phyloP scores from a whole-genome alignment of 1,284 basidiomycete species.

The Phylloporus sp. region DNA sequence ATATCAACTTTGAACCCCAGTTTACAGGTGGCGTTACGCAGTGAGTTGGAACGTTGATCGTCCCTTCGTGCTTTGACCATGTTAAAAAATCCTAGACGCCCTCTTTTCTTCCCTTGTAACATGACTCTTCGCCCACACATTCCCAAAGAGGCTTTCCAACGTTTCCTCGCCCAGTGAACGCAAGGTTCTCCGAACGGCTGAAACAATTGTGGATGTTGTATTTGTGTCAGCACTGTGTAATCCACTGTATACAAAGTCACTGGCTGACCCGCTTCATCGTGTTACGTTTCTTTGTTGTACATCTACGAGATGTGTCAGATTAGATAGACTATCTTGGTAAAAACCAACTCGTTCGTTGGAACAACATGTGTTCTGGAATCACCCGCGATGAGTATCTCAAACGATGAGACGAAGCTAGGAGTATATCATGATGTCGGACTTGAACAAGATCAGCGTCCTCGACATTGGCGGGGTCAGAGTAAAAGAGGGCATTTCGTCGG shows the following conservation, averaged over 20 bases:
- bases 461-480: no score
- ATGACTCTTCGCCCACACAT: conserved; percentile 1
- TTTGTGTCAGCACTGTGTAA: no score
- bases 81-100: neutral
- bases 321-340: neutral
- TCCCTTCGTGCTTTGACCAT: neutral
- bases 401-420: no score
- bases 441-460: no score
- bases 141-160: neutral
- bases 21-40: conserved; percentile 1
- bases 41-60: neutral
- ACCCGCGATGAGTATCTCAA: no score
- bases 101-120: conserved; percentile 4
- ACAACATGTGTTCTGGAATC: no score
- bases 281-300: neutral
- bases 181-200: no score
- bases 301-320: conserved; percentile 1
- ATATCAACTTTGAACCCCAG: neutral
- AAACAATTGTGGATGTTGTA: no score
- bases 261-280: neutral
- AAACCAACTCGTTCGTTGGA: neutral
- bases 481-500: no score
- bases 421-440: no score
- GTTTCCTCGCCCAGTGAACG: neutral
- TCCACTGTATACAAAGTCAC: neutral